Evolutionary conservation across 2,329 filamentous ascomycete genomes (phyloP), one percentile per base, ranked within the genome.

Genomic region (Penicillium glabrum): DNA sequence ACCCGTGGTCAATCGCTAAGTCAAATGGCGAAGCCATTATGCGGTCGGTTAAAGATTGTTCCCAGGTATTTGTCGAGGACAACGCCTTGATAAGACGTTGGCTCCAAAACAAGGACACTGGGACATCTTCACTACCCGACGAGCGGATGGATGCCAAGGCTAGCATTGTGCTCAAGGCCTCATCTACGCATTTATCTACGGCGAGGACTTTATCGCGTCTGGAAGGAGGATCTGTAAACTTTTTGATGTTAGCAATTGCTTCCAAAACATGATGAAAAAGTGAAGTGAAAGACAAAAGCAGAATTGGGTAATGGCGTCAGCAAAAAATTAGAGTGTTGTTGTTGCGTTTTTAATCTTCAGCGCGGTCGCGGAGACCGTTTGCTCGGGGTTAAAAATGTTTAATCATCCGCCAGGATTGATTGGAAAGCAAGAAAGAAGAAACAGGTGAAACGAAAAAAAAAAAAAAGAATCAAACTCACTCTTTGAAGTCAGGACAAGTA

Each of bases 271-370:
- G 9, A 33, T 39, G n/a, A 55, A 53, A 33, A 19, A 27, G n/a
- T 27, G 37, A 51, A 35, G 44, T 51, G 33, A 58, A 37, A 48
- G 29, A 44, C 27, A 33, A 59, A 46, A 52, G 41, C 46, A 61
- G 54, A 46, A 49, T 48, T 56, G 49, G 55, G 52, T 46, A 58
- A 14, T 57, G 72, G 72, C 71, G 75, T 87, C 85, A 86, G 83
- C 74, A 86, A 87, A 87, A 87, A 87, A 87, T 87, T 87, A 87
- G 84, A 87, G 83, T 87, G 80, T 83, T 83, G 79, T 83, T 85
- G 83, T 84, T 85, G 81, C 80, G 64, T 78, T 80, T 72, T 82
- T 75, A 64, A 73, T 86, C 83, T 77, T 85, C 84, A 86, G 75
- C 56, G 79, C 68, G 61, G 61, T 64, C 65, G 67, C 50, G 60